Percentiles rank a stretch among this genome's conserved stretches.
These are phyloP conservation scores for Linum lewisii DNA, from an alignment of 345 rosid genomes.

Conservation along the genomic window DNA sequence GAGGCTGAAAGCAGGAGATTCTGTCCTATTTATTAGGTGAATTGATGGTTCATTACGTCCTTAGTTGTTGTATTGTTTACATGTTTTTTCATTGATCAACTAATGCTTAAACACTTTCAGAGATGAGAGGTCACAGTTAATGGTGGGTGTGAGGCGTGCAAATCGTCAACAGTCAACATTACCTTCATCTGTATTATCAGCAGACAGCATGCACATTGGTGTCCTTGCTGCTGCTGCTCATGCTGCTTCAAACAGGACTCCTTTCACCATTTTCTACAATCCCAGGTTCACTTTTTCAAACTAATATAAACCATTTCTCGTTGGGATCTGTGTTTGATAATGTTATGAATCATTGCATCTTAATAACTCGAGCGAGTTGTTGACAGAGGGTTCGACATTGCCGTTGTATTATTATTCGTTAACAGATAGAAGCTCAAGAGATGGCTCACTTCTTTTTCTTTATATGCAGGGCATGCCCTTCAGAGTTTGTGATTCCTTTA, in stretches of 20 bases:
- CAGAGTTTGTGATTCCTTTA: constrained; percentile 86
- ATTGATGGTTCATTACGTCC: background rate
- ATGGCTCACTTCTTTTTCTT: too few relatives aligned
- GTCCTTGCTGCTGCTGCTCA: constrained; percentile 99
- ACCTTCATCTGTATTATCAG: constrained; percentile 90
- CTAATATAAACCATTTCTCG: too few relatives aligned
- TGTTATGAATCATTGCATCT: too few relatives aligned
- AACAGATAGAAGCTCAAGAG: too few relatives aligned
- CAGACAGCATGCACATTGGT: constrained; percentile 99
- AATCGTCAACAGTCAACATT: constrained; percentile 83
- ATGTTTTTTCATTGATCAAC: background rate
- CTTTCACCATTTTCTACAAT: constrained; percentile 88
- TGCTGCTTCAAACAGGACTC: constrained; percentile 74
- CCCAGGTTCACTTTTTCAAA: constrained; percentile 74
- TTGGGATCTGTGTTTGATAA: too few relatives aligned
- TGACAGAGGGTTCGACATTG: too few relatives aligned
- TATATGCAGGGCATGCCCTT: constrained; percentile 74
- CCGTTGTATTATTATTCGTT: background rate
- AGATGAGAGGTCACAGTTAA: constrained; percentile 89
- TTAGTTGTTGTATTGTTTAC: too few relatives aligned
- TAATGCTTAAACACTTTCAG: constrained; percentile 11
- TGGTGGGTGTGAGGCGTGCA: constrained; percentile 90
- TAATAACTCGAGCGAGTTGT: too few relatives aligned
- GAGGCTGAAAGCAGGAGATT: constrained; percentile 93
- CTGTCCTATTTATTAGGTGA: constrained; percentile 91